A percentile compares a stretch with the other conserved stretches of the same genome.
These are phyloP conservation scores for Spatholobus suberectus DNA, from an alignment of 306 rosid genomes.

Conservation along the genomic window DNA sequence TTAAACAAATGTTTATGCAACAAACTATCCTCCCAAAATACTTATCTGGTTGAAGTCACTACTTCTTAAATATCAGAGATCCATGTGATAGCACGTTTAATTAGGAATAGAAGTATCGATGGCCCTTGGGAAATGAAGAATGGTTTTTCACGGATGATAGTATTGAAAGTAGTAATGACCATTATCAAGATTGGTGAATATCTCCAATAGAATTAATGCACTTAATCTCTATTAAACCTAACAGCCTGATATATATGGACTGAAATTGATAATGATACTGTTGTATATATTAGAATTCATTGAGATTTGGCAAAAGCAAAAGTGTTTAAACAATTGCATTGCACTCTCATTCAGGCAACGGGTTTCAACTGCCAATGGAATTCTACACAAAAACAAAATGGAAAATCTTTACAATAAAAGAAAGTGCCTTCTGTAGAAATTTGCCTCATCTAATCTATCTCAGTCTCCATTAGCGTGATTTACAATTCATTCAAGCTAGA, in stretches of 20 bases:
- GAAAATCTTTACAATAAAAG: not conserved
- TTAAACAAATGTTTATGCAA: not conserved
- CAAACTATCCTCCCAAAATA: not conserved
- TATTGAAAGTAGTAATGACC: not conserved
- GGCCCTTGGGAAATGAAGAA: not conserved
- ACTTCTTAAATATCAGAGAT: not conserved
- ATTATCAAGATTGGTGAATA: not conserved
- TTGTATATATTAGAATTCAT: not conserved
- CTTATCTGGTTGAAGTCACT: not conserved
- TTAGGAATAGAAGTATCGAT: not conserved
- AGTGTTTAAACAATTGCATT: no score
- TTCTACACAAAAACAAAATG: not conserved
- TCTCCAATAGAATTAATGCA: not conserved
- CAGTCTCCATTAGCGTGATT: not conserved
- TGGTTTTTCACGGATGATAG: not conserved
- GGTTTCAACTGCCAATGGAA: not conserved
- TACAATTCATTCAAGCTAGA: conserved; percentile 18
- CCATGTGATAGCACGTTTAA: not conserved
- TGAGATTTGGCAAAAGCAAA: not conserved
- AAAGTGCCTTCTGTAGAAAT: conserved; percentile 3
- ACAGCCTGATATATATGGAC: not conserved
- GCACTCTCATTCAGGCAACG: no score
- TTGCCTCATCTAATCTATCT: conserved; percentile 27
- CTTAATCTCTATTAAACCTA: not conserved
- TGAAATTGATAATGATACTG: not conserved